Evolutionary conservation across 2,329 filamentous ascomycete species (phyloP), one percentile per base, ranked within the genome.

Genomic region (Alternaria consortialis): DNA sequence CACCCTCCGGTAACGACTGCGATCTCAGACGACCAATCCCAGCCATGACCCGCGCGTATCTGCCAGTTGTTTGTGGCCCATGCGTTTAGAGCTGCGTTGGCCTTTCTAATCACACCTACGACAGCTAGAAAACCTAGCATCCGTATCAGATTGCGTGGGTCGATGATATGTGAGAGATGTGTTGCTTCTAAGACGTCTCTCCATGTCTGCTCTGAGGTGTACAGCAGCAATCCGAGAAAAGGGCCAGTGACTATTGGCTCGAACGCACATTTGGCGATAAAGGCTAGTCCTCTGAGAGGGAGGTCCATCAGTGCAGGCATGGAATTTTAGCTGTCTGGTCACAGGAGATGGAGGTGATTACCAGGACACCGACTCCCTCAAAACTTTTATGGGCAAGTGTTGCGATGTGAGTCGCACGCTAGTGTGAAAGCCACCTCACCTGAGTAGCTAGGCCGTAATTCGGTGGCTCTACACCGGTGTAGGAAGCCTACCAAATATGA

Each of bases 1-100:
- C 58, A 65, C 9, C 67, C 67, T 32, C 67, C 67, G 31, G 66
- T 69, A 15, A 68, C 58, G 2, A 69, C 61, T 25, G 57, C 60
- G 20, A 69, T 52, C 44, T 69, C 67, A 42, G 63, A 56, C 1
- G 25, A 36, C 64, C 64, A 69, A 36, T 63, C 42, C 66, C 67
- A 67, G 25, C 51, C 51, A 34, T 29, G 36, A 34, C 56, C 51
- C 36, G 56, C 56, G 15, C 11, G 29, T 47, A 55, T 59, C 13
- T 59, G 56, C 56, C 51, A 59, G 42, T 47, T 55, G 5, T 59
- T 59, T 23, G 56, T 59, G 5, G 51, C 56, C 51, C 51, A 59
- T 29, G 51, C 42, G 34, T 59, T 59, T 25, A 59, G 51, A 46
- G 51, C 42, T 50, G 42, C 36, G 32, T 59, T 59, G 31, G 12